Percentiles rank a stretch among this genome's conserved stretches.
These are phyloP conservation scores for Kuraishia molischiana DNA, from an alignment of 805 yeast genomes.

Conservation along the genomic window DNA sequence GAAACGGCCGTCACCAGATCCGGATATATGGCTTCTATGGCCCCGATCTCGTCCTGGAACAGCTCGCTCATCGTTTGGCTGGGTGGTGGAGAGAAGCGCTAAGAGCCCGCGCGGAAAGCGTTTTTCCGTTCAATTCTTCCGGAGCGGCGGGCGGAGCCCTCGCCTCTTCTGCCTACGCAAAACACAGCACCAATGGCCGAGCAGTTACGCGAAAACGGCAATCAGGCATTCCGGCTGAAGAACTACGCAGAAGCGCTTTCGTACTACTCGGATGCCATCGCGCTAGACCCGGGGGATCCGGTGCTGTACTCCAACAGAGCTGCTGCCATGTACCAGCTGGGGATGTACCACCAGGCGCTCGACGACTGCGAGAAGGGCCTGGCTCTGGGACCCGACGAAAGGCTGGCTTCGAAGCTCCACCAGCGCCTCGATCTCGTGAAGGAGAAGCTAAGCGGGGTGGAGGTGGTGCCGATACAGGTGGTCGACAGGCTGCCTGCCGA, in stretches of 20 bases:
- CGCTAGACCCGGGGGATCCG: slow-evolving; percentile 36
- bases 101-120: too few relatives aligned
- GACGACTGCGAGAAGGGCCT: slow-evolving; percentile 43
- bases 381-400: slow-evolving; percentile 4
- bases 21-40: slow-evolving; percentile 85
- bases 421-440: background rate
- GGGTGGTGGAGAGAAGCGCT: too few relatives aligned
- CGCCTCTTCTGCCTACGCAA: too few relatives aligned
- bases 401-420: background rate
- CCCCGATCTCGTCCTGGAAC: slow-evolving; percentile 62
- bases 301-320: slow-evolving; percentile 62
- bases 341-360: slow-evolving; percentile 38
- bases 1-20: slow-evolving; percentile 28
- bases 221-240: slow-evolving; percentile 34
- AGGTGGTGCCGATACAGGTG: background rate
- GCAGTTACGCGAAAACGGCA: slow-evolving; percentile 35
- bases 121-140: too few relatives aligned
- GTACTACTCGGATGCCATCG: slow-evolving; percentile 47
- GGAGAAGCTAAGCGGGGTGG: background rate
- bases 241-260: slow-evolving; percentile 41
- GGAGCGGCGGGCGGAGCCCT: too few relatives aligned
- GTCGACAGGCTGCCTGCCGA: slow-evolving; percentile 1
- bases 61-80: slow-evolving; percentile 37
- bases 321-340: slow-evolving; percentile 46
- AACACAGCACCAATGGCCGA: too few relatives aligned